Evolutionary conservation across 768 basidiomycete species (phyloP), one percentile per base, ranked within the genome.

Genomic region (Tricholoma furcatifolium): DNA sequence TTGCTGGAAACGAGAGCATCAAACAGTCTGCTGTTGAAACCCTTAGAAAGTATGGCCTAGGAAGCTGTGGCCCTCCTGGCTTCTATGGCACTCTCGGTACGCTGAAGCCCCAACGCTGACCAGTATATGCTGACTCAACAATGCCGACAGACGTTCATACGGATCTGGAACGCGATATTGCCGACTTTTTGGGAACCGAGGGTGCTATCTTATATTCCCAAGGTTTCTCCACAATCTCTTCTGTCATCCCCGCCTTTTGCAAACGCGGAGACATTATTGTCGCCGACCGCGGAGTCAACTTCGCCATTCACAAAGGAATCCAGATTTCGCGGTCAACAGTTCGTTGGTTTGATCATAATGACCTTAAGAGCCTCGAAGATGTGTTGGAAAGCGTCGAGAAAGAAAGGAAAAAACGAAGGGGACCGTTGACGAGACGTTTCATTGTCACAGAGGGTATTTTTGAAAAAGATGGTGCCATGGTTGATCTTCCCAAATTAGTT

Each of bases 391-490:
- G 76, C 51, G 79, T 96, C 2, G 91, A 91, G 61, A 95, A 91
- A 75, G 96, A 98, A 61, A 76, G 88, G 56, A 87, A 87, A 71
- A 91, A 93, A 72, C 85, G 90, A 50, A 81, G 83, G 42, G 77
- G 77, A 1, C 90, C 89, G 1, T 73, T 98, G 62, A 97, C 93
- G 1, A 79, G 95, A 53, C 79, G 91, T 24, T 99, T 98, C 67
- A 98, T 98, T 64, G 82, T 99, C 47, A 94, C 96, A 0, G 97
- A 98, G 65, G 97, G 97, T 36, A 87, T 99, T 41, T 98, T 97
- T 63, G 93, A 98, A 70, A 89, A 87, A 64, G 93, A 98, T 61
- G 97, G 95, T 10, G 83, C 81, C 53, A 93, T 98, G 83, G 78
- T 86, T 47, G 94, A 99, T 70, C 69, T 99, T 32, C 95, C 96